These are phyloP conservation scores for Boletus mariae DNA, from an alignment of 1,284 basidiomycete genomes.

Conservation along the genomic window DNA sequence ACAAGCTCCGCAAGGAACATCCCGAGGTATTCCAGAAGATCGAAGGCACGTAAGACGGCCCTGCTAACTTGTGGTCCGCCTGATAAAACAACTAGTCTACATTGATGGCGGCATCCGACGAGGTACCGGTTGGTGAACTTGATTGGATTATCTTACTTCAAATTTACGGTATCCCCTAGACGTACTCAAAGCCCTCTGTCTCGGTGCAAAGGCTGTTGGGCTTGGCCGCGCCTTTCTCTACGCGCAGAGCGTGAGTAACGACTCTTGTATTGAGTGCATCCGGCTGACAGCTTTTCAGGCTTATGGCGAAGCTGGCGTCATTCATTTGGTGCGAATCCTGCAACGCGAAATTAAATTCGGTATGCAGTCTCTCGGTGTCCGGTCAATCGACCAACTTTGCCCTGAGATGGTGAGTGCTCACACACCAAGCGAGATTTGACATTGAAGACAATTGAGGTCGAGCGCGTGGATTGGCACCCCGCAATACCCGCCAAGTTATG, in stretches of 20 bases:
- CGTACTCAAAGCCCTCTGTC: conserved; percentile 86
- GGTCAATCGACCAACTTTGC: conserved; percentile 63
- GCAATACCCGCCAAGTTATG: conserved; percentile 22
- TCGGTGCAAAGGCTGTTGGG: conserved; percentile 89
- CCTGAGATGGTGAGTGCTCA: conserved; percentile 69
- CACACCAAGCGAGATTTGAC: conserved; percentile 26
- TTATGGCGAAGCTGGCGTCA: conserved; percentile 80
- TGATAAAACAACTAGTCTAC: conserved; percentile 52
- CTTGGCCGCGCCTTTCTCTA: conserved; percentile 89
- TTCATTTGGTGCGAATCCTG: conserved; percentile 70
- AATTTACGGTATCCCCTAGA: conserved; percentile 40
- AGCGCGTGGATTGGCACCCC: conserved; percentile 67
- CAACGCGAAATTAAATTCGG: conserved; percentile 78
- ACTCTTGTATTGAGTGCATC: conserved; percentile 2
- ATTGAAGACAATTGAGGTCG: conserved; percentile 58
- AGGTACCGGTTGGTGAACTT: conserved; percentile 60
- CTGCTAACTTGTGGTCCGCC: neutral
- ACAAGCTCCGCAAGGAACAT: conserved; percentile 64
- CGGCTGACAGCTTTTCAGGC: conserved; percentile 43
- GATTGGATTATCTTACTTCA: neutral
- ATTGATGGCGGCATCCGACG: conserved; percentile 86
- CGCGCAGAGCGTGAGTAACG: conserved; percentile 69
- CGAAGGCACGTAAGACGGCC: conserved; percentile 47
- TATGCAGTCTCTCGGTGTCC: conserved; percentile 79
- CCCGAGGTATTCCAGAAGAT: conserved; percentile 74